Conservation (phyloP, 1,284 basidiomycete species). For the Leccinum huronense region DNA sequence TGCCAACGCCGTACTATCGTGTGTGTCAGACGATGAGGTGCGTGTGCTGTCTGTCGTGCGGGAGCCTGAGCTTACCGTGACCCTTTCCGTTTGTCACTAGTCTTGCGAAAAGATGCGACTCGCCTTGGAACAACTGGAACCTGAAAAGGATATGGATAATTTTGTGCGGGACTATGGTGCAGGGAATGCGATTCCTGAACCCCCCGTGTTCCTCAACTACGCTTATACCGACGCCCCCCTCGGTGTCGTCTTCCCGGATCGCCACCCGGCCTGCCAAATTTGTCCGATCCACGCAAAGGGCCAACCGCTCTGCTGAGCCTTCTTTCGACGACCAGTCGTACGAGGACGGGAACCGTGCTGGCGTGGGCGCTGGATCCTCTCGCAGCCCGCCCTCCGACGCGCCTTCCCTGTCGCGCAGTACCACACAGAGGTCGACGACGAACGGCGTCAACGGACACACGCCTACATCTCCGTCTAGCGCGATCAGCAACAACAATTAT, state of each 20-base stretch:
- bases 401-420: slow-evolving; percentile 25
- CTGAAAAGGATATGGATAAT: slow-evolving; percentile 79
- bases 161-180: slow-evolving; percentile 86
- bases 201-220: slow-evolving; percentile 81
- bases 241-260: slow-evolving; percentile 53
- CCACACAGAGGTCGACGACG: slow-evolving; percentile 29
- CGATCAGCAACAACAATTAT: too few relatives aligned
- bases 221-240: slow-evolving; percentile 59
- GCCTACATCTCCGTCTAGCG: slow-evolving; percentile 19
- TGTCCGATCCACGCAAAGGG: slow-evolving; percentile 53
- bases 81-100: slow-evolving; percentile 40
- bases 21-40: slow-evolving; percentile 95
- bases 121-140: slow-evolving; percentile 79
- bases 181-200: slow-evolving; percentile 80
- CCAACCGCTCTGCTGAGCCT: slow-evolving; percentile 33
- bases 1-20: slow-evolving; percentile 94
- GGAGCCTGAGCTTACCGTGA: neutral
- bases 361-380: slow-evolving; percentile 56
- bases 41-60: slow-evolving; percentile 31
- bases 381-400: slow-evolving; percentile 20
- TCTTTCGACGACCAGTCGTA: slow-evolving; percentile 44
- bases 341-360: slow-evolving; percentile 55
- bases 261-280: slow-evolving; percentile 59
- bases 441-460: slow-evolving; percentile 34
- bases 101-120: slow-evolving; percentile 87